Evolutionary conservation across 2,329 filamentous ascomycete genomes (phyloP), one percentile per base, ranked within the genome.

Genomic region (Alternaria dauci): DNA sequence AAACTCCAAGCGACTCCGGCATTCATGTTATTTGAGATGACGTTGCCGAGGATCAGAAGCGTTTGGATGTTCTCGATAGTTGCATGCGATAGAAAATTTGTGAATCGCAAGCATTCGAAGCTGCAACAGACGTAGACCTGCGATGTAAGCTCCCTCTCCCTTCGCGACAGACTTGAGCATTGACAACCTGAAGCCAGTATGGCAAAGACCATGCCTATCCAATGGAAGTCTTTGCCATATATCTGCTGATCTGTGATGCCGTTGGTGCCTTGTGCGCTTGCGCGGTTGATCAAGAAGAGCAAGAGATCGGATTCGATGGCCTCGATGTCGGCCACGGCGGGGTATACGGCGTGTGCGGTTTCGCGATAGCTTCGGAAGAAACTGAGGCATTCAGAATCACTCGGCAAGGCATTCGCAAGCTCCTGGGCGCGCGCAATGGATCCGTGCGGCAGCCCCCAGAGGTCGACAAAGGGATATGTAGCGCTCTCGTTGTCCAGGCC

Each of bases 121-220:
- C 86, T 87, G 74, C 87, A 89, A 76, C 87, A 89, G 5, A 88
- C 82, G 72, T 88, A 89, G 30, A 89, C 87, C 69, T 88, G 87
- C 9, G 87, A 89, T 7, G 86, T 88, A 66, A 89, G 73, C 68
- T 89, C 87, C 62, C 87, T 77, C 70, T 89, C 85, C 69, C 87
- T 87, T 26, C 85, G 81, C 3, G 84, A 82, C 48, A 88, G 73
- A 38, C 83, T 82, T 8, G 86, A 88, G 30, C 84, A 88, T 71
- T 89, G 87, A 57, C 86, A 87, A 20, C 87, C 87, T 25, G 85
- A 88, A 5, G 86, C 87, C n/a, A 89, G 78, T 4, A 87, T 84
- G 8, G 87, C 87, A 70, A 89, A 89, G 2, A 89, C 77, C 28
- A 89, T 73, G 3, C 85, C 86, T 38, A 89, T 80, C 80, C 85